Base-by-base conservation (phyloP, 768 basidiomycete genomes). In the Symmetrospora coprosmae region DNA sequence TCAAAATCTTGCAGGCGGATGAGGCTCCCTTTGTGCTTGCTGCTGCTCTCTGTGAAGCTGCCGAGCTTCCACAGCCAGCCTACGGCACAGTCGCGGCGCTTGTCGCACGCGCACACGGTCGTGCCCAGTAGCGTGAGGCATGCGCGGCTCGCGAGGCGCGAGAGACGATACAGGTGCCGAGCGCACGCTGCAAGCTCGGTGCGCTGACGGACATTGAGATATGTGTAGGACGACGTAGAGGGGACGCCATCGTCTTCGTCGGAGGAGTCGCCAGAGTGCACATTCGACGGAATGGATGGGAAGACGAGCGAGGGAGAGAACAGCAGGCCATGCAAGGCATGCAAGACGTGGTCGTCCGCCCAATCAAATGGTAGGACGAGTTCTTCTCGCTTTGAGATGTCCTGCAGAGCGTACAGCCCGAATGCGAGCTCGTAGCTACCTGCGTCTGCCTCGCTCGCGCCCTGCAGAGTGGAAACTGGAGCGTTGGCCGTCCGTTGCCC, bases 281-380 rank as follows among this genome's bases (percentile, higher is more conserved):
- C 37, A 27, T 58, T 58, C 9, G 43, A 31, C 4, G 40, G 55
- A 8, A 47, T 43, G 4, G 39, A 23, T 28, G 55, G 55, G 21
- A 58, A 58, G 30, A 58, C 55, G 30, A 58, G 43, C 11, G 55
- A 43, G 21, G 62, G 62, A 14, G 77, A 72, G 66, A 81, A 74
- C 60, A 86, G 75, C 50, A 86, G 72, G 7, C 81, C 81, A n/a
- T 81, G 85, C 0, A 88, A 74, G 62, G 77, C 74, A 72, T 92
- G 90, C 0, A 91, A 80, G 0, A 83, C 82, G 69, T 87, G 85
- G 1, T 81, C 82, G 67, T 97, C 91, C 66, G 96, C 90, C 91
- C 91, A 97, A 70, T 94, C 89, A 89, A 91, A 96, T 0, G 85
- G 85, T 0, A 96, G 73, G 0, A 90, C 81, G 19, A 96, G 79